These are phyloP conservation scores for Aureobasidium lini DNA, from an alignment of 2,329 filamentous ascomycete species.

Conservation along the genomic window DNA sequence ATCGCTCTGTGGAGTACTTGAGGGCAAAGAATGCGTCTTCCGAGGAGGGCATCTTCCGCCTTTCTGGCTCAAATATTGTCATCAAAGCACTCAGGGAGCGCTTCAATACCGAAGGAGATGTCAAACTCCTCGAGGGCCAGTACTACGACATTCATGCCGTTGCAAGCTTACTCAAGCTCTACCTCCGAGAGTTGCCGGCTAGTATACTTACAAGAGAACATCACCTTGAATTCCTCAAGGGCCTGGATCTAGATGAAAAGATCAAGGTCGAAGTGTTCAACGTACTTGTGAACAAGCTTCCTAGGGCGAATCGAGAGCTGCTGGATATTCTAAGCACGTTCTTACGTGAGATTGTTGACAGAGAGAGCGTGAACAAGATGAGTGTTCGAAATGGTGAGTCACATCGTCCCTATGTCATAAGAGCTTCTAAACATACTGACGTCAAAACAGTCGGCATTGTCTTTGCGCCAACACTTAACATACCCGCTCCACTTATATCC, in stretches of 20 bases:
- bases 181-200: slow-evolving; percentile 82
- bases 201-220: slow-evolving; percentile 88
- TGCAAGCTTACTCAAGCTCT: slow-evolving; percentile 87
- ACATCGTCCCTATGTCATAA: neutral
- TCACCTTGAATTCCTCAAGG: slow-evolving; percentile 75
- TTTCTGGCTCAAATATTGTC: slow-evolving; percentile 93
- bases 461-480: slow-evolving; percentile 94
- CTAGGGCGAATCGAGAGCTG: slow-evolving; percentile 70
- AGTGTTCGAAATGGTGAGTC: slow-evolving; percentile 69
- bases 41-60: slow-evolving; percentile 92
- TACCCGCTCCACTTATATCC: slow-evolving; percentile 88
- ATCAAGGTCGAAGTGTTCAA: slow-evolving; percentile 74
- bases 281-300: slow-evolving; percentile 71
- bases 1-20: slow-evolving; percentile 89
- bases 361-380: slow-evolving; percentile 92
- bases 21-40: slow-evolving; percentile 69
- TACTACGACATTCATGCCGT: slow-evolving; percentile 96
- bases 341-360: slow-evolving; percentile 85
- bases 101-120: slow-evolving; percentile 87
- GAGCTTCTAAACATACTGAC: slow-evolving; percentile 17
- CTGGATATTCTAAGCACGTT: slow-evolving; percentile 81
- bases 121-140: slow-evolving; percentile 70
- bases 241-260: slow-evolving; percentile 60
- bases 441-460: slow-evolving; percentile 71
- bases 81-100: slow-evolving; percentile 86